phyloP scores from a whole-genome alignment of 2,329 filamentous ascomycete species.

The Diaporthe vexans region DNA sequence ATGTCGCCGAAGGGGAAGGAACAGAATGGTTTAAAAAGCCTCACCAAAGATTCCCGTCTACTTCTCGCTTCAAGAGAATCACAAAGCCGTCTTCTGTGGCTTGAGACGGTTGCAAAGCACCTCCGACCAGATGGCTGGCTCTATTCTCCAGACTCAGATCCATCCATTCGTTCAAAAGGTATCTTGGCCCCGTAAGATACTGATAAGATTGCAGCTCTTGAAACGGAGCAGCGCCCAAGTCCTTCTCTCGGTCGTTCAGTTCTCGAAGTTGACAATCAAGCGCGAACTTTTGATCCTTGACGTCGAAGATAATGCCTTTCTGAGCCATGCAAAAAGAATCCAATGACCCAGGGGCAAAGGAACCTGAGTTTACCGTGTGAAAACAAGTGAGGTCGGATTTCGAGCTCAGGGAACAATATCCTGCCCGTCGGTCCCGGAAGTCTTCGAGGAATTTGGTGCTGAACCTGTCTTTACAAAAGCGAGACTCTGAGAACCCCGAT shows the following conservation, averaged over 20 bases:
- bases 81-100: conserved; percentile 37
- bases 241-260: conserved; percentile 1
- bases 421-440: conserved; percentile 40
- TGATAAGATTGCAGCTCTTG: conserved; percentile 23
- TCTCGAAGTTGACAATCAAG: conserved; percentile 11
- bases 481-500: neutral
- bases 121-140: neutral
- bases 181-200: conserved; percentile 26
- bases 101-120: neutral
- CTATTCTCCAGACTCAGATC: neutral
- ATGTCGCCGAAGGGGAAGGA: neutral
- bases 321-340: conserved; percentile 35
- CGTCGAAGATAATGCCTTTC: conserved; percentile 11
- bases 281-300: conserved; percentile 23
- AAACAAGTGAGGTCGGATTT: conserved; percentile 35
- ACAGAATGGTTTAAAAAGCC: neutral
- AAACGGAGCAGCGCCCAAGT: neutral
- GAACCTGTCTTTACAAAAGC: conserved; percentile 8
- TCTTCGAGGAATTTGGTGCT: conserved; percentile 52
- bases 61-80: conserved; percentile 49
- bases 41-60: conserved; percentile 45
- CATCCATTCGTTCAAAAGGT: neutral
- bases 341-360: neutral
- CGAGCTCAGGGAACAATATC: conserved; percentile 33
- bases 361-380: conserved; percentile 25